Base-by-base conservation (phyloP, 495 filamentous ascomycete species). In the Elasticomyces elasticus region DNA sequence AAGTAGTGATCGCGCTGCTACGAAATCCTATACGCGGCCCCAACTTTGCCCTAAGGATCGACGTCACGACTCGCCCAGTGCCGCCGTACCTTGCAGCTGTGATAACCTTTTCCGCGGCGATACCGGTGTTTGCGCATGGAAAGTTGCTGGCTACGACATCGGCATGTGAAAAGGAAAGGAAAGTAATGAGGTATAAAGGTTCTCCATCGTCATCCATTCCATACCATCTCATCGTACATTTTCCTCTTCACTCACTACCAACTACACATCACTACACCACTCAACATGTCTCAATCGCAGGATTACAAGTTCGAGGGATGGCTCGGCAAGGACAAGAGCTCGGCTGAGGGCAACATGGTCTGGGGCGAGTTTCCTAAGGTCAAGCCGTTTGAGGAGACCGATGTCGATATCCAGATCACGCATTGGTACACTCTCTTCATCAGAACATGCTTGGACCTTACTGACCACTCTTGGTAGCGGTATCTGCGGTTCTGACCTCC, bases 341-440 rank as follows among this genome's bases (percentile, higher is more conserved):
- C 79, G 27, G 76, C 75, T 38, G 71, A 85, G 22, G 84, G 80
- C 44, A 85, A 89, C 13, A 81, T 94, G 66, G 70, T 72, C 35
- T 89, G 82, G 79, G 74, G 46, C 38, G 35, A 19, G 20, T 55
- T 45, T 33, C 48, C 48, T 23, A 77, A 55, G 71, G 86, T 87
- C 1, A 95, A 94, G 72, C 74, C 79, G 12, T 92, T 84, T 75
- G 76, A 81, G 23, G 79, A 85, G 60, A 84, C 77, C 55, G 87
- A 94, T 67, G 75, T 94, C 45, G 83, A 87, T 64, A 85, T 87
- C 56, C 73, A 81, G 64, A 73, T 95, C 57, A 76, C 85, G 0
- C 87, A 94, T 71, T 92, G 87, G 35, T 40, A 5, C 12, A 15
- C 13, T 40, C 80, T 95, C 61, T 94, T 17, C 12, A 13, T 17